Percentiles rank a stretch among this genome's conserved stretches.
Conservation (phyloP, 495 filamentous ascomycete genomes). For the Collariella sp. region DNA sequence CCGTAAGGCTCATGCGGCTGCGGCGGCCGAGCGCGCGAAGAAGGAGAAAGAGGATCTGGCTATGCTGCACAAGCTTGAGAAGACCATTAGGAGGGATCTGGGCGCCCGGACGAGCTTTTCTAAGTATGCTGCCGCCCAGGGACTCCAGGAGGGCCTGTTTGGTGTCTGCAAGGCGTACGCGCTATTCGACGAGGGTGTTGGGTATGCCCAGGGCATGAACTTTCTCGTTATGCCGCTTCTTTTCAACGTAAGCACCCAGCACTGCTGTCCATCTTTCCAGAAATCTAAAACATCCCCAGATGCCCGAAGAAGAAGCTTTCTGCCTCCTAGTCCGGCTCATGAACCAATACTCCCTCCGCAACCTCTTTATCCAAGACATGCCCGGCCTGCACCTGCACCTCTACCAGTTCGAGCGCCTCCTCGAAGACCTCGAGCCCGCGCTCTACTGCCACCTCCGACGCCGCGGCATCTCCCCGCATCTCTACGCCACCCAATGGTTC, state of each 20-base stretch:
- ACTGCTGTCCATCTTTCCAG: background rate
- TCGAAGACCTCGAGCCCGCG: slow-evolving; percentile 90
- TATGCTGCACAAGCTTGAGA: slow-evolving; percentile 74
- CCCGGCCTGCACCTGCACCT: slow-evolving; percentile 86
- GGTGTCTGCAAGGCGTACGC: slow-evolving; percentile 97
- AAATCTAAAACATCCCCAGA: slow-evolving; percentile 48
- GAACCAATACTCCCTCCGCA: slow-evolving; percentile 90
- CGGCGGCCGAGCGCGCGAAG: slow-evolving; percentile 58
- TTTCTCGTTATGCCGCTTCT: slow-evolving; percentile 96
- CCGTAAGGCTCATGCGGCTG: slow-evolving; percentile 56
- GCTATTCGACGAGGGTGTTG: slow-evolving; percentile 85
- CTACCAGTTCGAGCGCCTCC: slow-evolving; percentile 87
- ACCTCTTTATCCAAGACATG: slow-evolving; percentile 95
- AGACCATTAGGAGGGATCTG: slow-evolving; percentile 79
- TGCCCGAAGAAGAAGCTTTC: slow-evolving; percentile 97
- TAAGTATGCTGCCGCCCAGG: slow-evolving; percentile 78
- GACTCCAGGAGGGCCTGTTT: slow-evolving; percentile 89
- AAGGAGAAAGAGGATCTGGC: slow-evolving; percentile 68
- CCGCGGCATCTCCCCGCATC: slow-evolving; percentile 74
- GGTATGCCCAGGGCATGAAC: slow-evolving; percentile 98
- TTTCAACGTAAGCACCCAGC: slow-evolving; percentile 63
- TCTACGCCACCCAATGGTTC: slow-evolving; percentile 99
- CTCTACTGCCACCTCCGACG: slow-evolving; percentile 91
- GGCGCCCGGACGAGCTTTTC: slow-evolving; percentile 93
- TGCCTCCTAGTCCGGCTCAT: slow-evolving; percentile 86